These are phyloP conservation scores for Pichia eremophila DNA, from an alignment of 805 yeast genomes.

Conservation along the genomic window DNA sequence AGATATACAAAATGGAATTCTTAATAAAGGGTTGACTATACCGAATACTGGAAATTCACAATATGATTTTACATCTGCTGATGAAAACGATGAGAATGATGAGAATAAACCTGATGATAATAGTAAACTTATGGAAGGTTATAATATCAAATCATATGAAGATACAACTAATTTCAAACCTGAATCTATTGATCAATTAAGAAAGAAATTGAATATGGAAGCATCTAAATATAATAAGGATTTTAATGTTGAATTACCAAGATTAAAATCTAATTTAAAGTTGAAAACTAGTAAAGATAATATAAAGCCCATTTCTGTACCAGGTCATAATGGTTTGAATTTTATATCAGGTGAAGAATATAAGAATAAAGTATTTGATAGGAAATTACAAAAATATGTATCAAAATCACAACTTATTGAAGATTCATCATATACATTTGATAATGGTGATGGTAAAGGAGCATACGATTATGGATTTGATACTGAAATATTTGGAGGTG, in stretches of 20 bases:
- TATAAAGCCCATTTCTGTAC: background rate
- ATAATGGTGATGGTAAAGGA: background rate
- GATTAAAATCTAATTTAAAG: background rate
- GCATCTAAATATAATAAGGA: constrained; percentile 1
- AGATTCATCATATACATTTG: constrained; percentile 3
- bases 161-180: no score
- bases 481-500: background rate
- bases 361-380: constrained; percentile 24
- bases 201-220: background rate
- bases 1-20: background rate
- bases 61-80: constrained; percentile 22
- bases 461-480: background rate
- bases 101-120: constrained; percentile 5
- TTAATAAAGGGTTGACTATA: background rate
- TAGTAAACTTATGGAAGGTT: background rate
- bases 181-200: background rate
- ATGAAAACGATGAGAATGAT: background rate
- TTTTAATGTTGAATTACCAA: constrained; percentile 4
- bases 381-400: constrained; percentile 18
- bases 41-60: background rate
- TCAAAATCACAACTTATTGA: constrained; percentile 12
- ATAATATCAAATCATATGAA: background rate
- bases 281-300: background rate
- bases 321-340: constrained; percentile 15
- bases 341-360: constrained; percentile 26